These are phyloP conservation scores for Penicillium samsonianum DNA, from an alignment of 495 filamentous ascomycete species.

Conservation along the genomic window DNA sequence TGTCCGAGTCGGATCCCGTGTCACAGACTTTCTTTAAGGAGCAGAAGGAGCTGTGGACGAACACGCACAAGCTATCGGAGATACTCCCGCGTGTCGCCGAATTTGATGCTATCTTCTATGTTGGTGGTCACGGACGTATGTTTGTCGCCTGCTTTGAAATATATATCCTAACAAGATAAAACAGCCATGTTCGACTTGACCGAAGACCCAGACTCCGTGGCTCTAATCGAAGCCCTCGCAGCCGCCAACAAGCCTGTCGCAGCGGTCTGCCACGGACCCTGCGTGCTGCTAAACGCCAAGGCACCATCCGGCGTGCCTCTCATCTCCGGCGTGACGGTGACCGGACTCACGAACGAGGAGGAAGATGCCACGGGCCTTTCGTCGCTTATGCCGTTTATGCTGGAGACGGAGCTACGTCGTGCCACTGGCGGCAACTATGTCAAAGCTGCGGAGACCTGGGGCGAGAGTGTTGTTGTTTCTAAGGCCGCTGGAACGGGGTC, in stretches of 20 bases:
- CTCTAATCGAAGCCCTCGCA: conserved; percentile 62
- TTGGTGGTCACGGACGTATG: conserved; percentile 74
- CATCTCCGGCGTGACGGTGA: conserved; percentile 56
- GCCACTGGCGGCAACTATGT: conserved; percentile 55
- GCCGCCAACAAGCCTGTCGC: conserved; percentile 60
- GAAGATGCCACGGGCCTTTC: conserved; percentile 56
- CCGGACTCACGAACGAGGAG: conserved; percentile 69
- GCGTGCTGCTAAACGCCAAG: conserved; percentile 60
- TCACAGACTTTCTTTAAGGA: conserved; percentile 54
- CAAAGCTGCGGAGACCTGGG: conserved; percentile 61
- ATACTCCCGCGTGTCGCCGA: conserved; percentile 55
- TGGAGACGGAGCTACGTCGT: conserved; percentile 58
- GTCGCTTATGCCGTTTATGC: conserved; percentile 59
- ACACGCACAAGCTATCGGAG: conserved; percentile 54
- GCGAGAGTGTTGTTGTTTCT: conserved; percentile 58
- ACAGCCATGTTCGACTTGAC: conserved; percentile 71
- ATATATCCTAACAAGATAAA: neutral
- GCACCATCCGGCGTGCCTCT: conserved; percentile 51
- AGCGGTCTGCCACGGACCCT: conserved; percentile 71
- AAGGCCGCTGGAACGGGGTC: conserved; percentile 40
- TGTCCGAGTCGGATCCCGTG: conserved; percentile 55
- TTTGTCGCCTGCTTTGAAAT: conserved; percentile 7
- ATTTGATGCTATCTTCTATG: conserved; percentile 71
- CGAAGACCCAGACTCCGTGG: conserved; percentile 49
- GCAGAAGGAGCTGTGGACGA: conserved; percentile 59